Conservation (phyloP, 2,329 filamentous ascomycete species). For the Magnaporthiopsis poae region DNA sequence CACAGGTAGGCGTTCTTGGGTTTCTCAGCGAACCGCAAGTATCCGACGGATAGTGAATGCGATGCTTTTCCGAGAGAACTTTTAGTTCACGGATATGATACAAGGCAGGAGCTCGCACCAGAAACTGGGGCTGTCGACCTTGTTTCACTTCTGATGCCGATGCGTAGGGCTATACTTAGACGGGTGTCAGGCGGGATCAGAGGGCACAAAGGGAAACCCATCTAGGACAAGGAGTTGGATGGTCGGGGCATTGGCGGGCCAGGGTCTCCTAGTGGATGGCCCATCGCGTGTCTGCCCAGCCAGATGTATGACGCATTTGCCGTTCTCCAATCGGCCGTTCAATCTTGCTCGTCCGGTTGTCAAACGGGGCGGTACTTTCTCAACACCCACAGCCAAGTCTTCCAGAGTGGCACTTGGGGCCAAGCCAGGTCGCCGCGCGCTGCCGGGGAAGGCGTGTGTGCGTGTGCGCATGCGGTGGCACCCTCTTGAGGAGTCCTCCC, state of each 20-base stretch:
- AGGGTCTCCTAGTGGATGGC: background rate
- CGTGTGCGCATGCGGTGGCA: background rate
- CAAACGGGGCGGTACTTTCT: background rate
- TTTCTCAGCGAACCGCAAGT: too few relatives aligned
- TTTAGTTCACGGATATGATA: background rate
- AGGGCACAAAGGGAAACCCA: background rate
- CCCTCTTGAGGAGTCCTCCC: background rate
- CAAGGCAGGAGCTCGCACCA: background rate
- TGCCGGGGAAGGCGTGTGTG: conserved; percentile 1
- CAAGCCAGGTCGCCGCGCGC: background rate
- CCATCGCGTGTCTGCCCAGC: background rate
- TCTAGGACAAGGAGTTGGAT: background rate
- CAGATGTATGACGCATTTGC: conserved; percentile 7
- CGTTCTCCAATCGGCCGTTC: background rate
- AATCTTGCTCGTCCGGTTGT: background rate
- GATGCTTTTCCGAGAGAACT: background rate
- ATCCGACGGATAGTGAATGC: background rate
- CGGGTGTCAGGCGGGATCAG: background rate
- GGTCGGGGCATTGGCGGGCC: background rate
- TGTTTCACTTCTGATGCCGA: background rate
- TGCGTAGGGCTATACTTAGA: background rate
- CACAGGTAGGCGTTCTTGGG: too few relatives aligned
- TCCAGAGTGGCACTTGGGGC: background rate
- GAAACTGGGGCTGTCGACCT: background rate
- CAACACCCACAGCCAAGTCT: background rate